Evolutionary conservation across 2,329 filamentous ascomycete species (phyloP).

Genomic region (Claviceps sp.): DNA sequence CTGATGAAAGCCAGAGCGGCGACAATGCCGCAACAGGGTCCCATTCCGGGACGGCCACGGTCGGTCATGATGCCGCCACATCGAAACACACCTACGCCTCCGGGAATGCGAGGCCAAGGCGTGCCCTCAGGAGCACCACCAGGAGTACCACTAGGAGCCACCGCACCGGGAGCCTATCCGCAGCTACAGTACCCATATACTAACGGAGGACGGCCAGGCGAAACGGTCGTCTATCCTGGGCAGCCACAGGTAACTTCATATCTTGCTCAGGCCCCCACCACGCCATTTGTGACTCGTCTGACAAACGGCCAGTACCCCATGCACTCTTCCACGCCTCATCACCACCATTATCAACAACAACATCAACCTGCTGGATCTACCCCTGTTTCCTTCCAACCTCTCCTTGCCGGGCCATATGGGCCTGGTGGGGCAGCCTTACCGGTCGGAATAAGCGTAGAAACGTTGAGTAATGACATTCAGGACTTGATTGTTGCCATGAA

Average conservation of each 20-base stretch:
- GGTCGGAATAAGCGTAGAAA: conserved; percentile 50
- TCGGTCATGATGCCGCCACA: conserved; percentile 44
- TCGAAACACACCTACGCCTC: conserved; percentile 63
- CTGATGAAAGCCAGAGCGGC: conserved; percentile 66
- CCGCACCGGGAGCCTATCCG: conserved; percentile 9
- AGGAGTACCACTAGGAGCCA: neutral
- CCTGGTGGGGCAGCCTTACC: conserved; percentile 17
- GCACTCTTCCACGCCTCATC: conserved; percentile 19
- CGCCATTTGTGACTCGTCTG: neutral
- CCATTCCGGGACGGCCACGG: conserved; percentile 31
- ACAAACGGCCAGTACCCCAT: conserved; percentile 19
- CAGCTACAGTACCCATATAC: conserved; percentile 15
- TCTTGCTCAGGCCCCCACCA: neutral
- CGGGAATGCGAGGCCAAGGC: conserved; percentile 26
- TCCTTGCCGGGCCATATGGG: conserved; percentile 25
- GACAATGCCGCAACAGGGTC: conserved; percentile 40
- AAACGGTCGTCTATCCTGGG: conserved; percentile 10
- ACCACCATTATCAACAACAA: conserved; percentile 16
- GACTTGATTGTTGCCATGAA: conserved; percentile 61
- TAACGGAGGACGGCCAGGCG: conserved; percentile 18
- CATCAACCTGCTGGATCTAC: conserved; percentile 23
- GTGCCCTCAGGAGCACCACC: conserved; percentile 11
- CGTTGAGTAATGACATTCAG: conserved; percentile 72
- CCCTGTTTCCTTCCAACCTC: conserved; percentile 28
- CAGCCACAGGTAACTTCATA: conserved; percentile 16